phyloP scores from a whole-genome alignment of 257 asterid species.

The Ballota nigra region DNA sequence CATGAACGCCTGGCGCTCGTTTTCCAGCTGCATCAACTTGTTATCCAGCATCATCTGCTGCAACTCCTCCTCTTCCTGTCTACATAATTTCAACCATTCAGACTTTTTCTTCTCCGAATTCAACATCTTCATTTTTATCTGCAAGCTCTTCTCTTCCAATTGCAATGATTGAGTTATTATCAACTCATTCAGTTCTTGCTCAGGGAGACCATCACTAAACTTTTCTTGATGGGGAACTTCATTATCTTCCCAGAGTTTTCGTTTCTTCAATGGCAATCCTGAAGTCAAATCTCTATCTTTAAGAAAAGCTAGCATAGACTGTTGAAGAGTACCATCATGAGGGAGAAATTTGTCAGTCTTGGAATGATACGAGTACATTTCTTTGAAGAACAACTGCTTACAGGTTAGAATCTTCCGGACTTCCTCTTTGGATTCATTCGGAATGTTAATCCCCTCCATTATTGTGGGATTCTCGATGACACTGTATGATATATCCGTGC shows the following conservation, averaged over 20 bases:
- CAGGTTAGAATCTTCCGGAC: constrained; percentile 38
- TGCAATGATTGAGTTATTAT: background rate
- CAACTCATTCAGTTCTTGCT: background rate
- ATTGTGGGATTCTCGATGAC: constrained; percentile 43
- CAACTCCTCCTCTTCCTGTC: constrained; percentile 35
- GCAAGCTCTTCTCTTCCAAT: constrained; percentile 33
- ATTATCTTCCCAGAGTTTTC: constrained; percentile 20
- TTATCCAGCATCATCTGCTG: constrained; percentile 35
- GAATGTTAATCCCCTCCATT: constrained; percentile 32
- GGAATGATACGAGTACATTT: constrained; percentile 49
- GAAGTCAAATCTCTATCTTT: constrained; percentile 19
- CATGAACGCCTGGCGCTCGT: constrained; percentile 33
- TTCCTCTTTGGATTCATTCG: constrained; percentile 32
- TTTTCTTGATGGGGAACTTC: background rate
- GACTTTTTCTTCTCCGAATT: constrained; percentile 36
- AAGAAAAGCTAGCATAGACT: too few relatives aligned
- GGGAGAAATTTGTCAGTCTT: constrained; percentile 26
- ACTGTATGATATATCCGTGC: constrained; percentile 25
- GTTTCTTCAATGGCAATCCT: constrained; percentile 31
- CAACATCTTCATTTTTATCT: constrained; percentile 33
- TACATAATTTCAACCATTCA: constrained; percentile 22
- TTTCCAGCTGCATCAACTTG: constrained; percentile 44
- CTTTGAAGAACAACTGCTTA: constrained; percentile 44
- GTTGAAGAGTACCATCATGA: too few relatives aligned
- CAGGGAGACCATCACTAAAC: background rate